Percentiles rank a stretch among this genome's conserved stretches.
Conservation (phyloP, 768 basidiomycete species). For the Goffeauzyma gilvescens region DNA sequence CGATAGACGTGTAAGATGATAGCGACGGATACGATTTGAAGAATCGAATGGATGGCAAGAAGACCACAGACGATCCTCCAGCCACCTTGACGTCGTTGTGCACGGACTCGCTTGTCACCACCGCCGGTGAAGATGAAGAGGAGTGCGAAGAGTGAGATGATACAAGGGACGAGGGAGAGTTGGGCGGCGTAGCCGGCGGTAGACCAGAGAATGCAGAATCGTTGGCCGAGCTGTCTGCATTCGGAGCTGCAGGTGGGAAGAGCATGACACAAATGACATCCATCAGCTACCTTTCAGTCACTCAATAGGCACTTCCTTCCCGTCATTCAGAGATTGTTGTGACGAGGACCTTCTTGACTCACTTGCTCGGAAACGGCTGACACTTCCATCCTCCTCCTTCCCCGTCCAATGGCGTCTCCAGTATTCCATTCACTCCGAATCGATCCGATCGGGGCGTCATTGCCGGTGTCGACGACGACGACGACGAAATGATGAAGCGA, state of each 20-base stretch:
- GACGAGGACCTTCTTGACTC: background rate
- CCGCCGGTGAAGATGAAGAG: slow-evolving; percentile 28
- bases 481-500: too few species aligned
- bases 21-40: slow-evolving; percentile 23
- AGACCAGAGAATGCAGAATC: slow-evolving; percentile 19
- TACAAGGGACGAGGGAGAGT: slow-evolving; percentile 25
- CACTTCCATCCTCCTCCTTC: slow-evolving; percentile 22
- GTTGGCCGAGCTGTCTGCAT: slow-evolving; percentile 26
- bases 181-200: slow-evolving; percentile 29
- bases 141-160: slow-evolving; percentile 21
- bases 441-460: slow-evolving; percentile 6
- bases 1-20: slow-evolving; percentile 27
- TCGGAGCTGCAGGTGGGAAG: slow-evolving; percentile 17
- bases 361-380: slow-evolving; percentile 25
- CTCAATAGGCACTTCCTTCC: too few species aligned
- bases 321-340: background rate
- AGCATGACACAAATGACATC: too few species aligned
- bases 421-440: background rate
- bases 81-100: slow-evolving; percentile 18
- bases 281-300: too few species aligned
- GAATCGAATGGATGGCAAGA: slow-evolving; percentile 25
- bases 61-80: slow-evolving; percentile 30
- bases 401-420: slow-evolving; percentile 6
- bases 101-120: slow-evolving; percentile 19
- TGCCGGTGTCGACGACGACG: too few species aligned